Conservation (phyloP, 2,329 filamentous ascomycete species). For the Byssothecium circinans region DNA sequence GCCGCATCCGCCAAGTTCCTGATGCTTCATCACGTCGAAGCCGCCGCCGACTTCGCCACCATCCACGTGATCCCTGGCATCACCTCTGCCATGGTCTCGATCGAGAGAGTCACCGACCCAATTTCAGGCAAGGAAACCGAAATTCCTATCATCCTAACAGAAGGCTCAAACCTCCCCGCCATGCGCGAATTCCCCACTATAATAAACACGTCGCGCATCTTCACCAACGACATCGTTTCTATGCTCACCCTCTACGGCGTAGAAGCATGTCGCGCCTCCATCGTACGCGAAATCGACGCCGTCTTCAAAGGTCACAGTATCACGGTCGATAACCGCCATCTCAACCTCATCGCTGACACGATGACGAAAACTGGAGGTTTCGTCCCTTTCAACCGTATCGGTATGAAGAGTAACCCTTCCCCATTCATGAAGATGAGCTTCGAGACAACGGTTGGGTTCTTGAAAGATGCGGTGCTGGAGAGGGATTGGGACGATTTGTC, state of each 20-base stretch:
- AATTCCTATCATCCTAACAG: constrained; percentile 64
- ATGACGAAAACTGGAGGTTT: constrained; percentile 96
- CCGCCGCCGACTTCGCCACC: constrained; percentile 73
- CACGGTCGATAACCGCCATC: constrained; percentile 83
- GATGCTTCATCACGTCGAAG: constrained; percentile 87
- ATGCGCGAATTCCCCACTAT: constrained; percentile 87
- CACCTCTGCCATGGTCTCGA: constrained; percentile 68
- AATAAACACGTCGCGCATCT: constrained; percentile 82
- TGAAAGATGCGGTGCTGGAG: constrained; percentile 88
- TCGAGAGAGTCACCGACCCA: constrained; percentile 53
- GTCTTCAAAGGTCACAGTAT: constrained; percentile 94
- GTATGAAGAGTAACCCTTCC: constrained; percentile 78
- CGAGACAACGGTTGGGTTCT: constrained; percentile 92
- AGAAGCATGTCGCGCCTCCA: constrained; percentile 84
- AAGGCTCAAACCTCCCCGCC: constrained; percentile 83
- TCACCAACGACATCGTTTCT: constrained; percentile 89
- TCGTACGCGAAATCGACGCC: constrained; percentile 79
- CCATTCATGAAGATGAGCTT: constrained; percentile 99
- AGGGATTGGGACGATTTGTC: constrained; percentile 86
- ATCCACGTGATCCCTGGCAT: constrained; percentile 86
- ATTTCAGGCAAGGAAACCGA: constrained; percentile 52
- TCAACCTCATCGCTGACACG: constrained; percentile 94
- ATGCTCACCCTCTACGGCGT: constrained; percentile 88
- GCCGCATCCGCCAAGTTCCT: constrained; percentile 82
- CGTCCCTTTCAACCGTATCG: constrained; percentile 89